Percentiles rank a stretch among this genome's conserved stretches.
These are phyloP conservation scores for Ceratocystis colombiana DNA, from an alignment of 2,329 filamentous ascomycete species.

Conservation along the genomic window DNA sequence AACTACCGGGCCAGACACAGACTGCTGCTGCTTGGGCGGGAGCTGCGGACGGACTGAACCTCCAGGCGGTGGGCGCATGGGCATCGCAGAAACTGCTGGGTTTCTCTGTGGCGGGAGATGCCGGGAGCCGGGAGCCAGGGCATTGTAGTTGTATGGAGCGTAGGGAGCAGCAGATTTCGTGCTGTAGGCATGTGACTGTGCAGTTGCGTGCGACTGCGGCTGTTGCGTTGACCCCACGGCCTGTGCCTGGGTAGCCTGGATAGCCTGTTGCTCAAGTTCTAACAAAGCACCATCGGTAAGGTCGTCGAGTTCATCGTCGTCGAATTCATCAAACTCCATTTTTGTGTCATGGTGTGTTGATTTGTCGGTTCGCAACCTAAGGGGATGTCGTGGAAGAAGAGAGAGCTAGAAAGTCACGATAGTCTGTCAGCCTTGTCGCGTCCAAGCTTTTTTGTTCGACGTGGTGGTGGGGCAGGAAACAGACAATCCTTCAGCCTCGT, in stretches of 20 bases:
- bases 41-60: constrained; percentile 22
- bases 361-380: neutral
- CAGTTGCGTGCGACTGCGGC: neutral
- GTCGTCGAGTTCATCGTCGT: constrained; percentile 52
- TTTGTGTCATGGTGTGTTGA: neutral
- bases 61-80: neutral
- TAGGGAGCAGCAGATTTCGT: too few relatives aligned
- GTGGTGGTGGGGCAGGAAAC: neutral
- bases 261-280: constrained; percentile 54
- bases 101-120: constrained; percentile 12
- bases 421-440: constrained; percentile 11
- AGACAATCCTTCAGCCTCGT: too few relatives aligned
- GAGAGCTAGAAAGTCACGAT: neutral
- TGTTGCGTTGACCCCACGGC: constrained; percentile 12
- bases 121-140: neutral
- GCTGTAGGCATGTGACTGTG: too few relatives aligned
- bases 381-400: neutral
- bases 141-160: constrained; percentile 4
- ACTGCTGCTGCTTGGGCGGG: constrained; percentile 24
- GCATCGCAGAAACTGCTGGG: neutral
- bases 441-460: neutral
- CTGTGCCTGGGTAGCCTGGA: constrained; percentile 47
- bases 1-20: constrained; percentile 15
- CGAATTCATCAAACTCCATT: constrained; percentile 23
- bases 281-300: constrained; percentile 48